phyloP scores from a whole-genome alignment of 129 eudicot species.

The Flaveria robusta region DNA sequence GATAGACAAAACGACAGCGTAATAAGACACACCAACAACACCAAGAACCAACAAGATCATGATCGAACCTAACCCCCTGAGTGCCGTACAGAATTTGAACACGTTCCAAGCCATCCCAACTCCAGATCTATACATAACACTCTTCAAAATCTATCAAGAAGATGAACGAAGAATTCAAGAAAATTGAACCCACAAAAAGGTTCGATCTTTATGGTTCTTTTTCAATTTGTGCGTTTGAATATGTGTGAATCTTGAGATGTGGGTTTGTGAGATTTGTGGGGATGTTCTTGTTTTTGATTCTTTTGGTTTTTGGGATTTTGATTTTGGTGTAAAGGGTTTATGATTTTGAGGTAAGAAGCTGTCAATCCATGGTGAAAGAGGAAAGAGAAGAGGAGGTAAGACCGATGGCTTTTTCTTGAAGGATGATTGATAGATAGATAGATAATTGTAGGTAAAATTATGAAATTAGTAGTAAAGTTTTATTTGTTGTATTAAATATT shows the following conservation, averaged over 20 bases:
- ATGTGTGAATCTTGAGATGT: conserved; percentile 31
- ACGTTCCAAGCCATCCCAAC: conserved; percentile 71
- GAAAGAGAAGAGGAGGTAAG: conserved; percentile 17
- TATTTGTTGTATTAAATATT: background rate
- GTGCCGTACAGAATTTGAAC: conserved; percentile 89
- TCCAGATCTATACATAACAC: conserved; percentile 47
- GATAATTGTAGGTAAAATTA: background rate
- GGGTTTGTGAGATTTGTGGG: conserved; percentile 27
- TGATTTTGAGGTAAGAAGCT: conserved; percentile 33
- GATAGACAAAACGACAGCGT: conserved; percentile 80
- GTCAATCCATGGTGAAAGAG: conserved; percentile 17
- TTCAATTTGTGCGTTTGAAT: conserved; percentile 6
- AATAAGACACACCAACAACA: conserved; percentile 86
- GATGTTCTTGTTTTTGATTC: background rate
- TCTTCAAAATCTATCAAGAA: background rate
- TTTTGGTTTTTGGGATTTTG: background rate
- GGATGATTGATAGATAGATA: conserved; percentile 5
- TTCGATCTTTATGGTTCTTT: conserved; percentile 4
- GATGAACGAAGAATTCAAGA: conserved; percentile 8
- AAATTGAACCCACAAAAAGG: conserved; percentile 23
- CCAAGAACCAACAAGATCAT: conserved; percentile 92
- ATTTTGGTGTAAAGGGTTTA: conserved; percentile 33
- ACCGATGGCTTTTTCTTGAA: conserved; percentile 21
- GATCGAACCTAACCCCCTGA: conserved; percentile 82
- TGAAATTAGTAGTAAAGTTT: background rate